phyloP scores from a whole-genome alignment of 2,329 filamentous ascomycete species.

The Exophiala phaeomuriformis region DNA sequence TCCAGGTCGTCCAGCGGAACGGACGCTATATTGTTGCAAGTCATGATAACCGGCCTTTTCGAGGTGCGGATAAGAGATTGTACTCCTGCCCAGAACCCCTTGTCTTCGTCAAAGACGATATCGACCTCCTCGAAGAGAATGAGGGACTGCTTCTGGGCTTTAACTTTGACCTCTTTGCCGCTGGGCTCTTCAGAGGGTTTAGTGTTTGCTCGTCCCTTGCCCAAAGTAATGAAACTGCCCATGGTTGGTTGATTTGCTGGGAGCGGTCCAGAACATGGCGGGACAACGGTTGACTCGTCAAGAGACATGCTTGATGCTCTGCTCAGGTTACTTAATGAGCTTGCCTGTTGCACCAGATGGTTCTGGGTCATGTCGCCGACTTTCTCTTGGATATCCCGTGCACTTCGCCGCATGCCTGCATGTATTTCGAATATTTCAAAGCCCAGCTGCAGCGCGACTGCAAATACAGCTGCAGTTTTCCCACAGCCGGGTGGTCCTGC shows the following conservation, averaged over 20 bases:
- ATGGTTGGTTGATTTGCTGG: slow-evolving; percentile 28
- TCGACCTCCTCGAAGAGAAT: slow-evolving; percentile 94
- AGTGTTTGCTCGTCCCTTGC: slow-evolving; percentile 23
- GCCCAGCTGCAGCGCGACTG: slow-evolving; percentile 80
- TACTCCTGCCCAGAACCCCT: slow-evolving; percentile 85
- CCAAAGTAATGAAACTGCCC: slow-evolving; percentile 7
- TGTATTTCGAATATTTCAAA: slow-evolving; percentile 97
- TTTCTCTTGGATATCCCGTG: slow-evolving; percentile 81
- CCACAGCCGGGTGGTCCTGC: slow-evolving; percentile 86
- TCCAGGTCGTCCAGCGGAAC: slow-evolving; percentile 66
- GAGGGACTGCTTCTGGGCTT: slow-evolving; percentile 79
- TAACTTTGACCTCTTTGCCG: slow-evolving; percentile 10
- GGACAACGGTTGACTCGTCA: slow-evolving; percentile 4
- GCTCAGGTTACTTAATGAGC: slow-evolving; percentile 6
- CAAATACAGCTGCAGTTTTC: slow-evolving; percentile 88
- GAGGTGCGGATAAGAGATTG: slow-evolving; percentile 71
- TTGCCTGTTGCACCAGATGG: slow-evolving; percentile 62
- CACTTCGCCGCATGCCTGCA: slow-evolving; percentile 70
- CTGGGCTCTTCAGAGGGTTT: slow-evolving; percentile 18
- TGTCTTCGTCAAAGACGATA: slow-evolving; percentile 88
- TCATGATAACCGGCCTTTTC: slow-evolving; percentile 87
- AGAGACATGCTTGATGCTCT: slow-evolving; percentile 19
- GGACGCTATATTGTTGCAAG: slow-evolving; percentile 85
- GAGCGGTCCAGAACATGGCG: slow-evolving; percentile 21
- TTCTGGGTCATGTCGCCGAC: slow-evolving; percentile 97